phyloP scores from a whole-genome alignment of 768 basidiomycete species.

The Amanita thiersii region DNA sequence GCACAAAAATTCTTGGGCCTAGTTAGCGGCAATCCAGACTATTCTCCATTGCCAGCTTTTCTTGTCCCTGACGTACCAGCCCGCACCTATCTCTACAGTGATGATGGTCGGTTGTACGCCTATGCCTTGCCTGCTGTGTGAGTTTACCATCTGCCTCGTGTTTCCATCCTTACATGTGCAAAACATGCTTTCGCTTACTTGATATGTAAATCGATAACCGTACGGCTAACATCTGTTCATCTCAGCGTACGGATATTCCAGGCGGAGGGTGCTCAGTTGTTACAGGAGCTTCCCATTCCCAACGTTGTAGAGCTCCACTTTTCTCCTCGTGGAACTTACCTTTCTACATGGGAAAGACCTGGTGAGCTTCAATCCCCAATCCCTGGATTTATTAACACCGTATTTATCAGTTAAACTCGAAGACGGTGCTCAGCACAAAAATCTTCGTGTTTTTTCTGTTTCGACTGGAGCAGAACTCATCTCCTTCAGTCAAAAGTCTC shows the following conservation, averaged over 20 bases:
- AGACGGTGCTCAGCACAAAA: conserved; percentile 88
- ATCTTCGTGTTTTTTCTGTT: conserved; percentile 83
- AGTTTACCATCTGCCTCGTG: conserved; percentile 23
- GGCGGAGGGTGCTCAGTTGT: conserved; percentile 62
- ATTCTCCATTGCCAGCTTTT: conserved; percentile 56
- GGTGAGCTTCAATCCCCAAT: conserved; percentile 26
- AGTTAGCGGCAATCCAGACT: conserved; percentile 75
- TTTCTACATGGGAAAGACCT: conserved; percentile 95
- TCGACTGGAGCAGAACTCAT: conserved; percentile 83
- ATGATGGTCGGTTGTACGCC: conserved; percentile 82
- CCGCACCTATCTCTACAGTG: conserved; percentile 74
- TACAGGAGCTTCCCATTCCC: conserved; percentile 67
- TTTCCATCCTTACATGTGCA: neutral
- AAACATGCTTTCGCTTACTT: conserved; percentile 5
- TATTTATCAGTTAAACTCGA: conserved; percentile 65
- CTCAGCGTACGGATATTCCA: conserved; percentile 69
- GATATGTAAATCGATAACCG: neutral
- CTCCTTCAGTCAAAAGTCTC: conserved; percentile 84
- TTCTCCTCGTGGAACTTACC: conserved; percentile 87
- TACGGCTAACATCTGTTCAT: conserved; percentile 6
- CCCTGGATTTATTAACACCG: neutral
- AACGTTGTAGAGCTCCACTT: conserved; percentile 82
- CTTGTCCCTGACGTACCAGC: conserved; percentile 61
- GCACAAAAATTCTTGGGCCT: conserved; percentile 92
- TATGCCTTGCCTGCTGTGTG: conserved; percentile 72